These are phyloP conservation scores for Globomyces sp. DNA, from an alignment of 371 early-diverging fungal species.

Conservation along the genomic window DNA sequence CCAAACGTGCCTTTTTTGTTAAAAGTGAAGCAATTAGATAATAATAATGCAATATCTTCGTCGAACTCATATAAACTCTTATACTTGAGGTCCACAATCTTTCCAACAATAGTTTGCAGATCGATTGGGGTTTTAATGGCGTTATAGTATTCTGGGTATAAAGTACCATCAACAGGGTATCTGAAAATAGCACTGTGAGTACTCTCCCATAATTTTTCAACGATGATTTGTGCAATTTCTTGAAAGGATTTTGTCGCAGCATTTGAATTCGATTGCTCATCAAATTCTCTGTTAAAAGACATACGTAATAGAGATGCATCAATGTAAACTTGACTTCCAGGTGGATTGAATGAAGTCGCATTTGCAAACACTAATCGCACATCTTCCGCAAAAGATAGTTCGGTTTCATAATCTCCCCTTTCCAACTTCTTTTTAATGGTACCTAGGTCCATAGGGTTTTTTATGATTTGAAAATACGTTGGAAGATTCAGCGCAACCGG, in stretches of 20 bases:
- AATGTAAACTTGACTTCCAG: constrained; percentile 26
- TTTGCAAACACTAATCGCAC: constrained; percentile 45
- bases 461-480: constrained; percentile 62
- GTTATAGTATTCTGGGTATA: constrained; percentile 50
- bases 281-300: constrained; percentile 24
- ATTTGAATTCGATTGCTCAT: background rate
- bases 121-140: constrained; percentile 90
- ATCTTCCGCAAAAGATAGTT: constrained; percentile 58
- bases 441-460: constrained; percentile 71
- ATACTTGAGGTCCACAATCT: constrained; percentile 70
- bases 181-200: constrained; percentile 15
- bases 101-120: constrained; percentile 75
- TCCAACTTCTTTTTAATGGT: constrained; percentile 63
- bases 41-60: constrained; percentile 73
- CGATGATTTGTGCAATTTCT: constrained; percentile 10
- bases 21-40: constrained; percentile 81
- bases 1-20: constrained; percentile 38
- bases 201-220: constrained; percentile 8
- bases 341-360: constrained; percentile 29
- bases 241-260: background rate
- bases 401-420: constrained; percentile 42
- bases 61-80: constrained; percentile 61
- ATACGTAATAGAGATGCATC: constrained; percentile 26
- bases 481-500: constrained; percentile 39
- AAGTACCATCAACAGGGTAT: constrained; percentile 37